Conservation (phyloP, 2,329 filamentous ascomycete genomes). For the Diaporthe aspalathi region DNA sequence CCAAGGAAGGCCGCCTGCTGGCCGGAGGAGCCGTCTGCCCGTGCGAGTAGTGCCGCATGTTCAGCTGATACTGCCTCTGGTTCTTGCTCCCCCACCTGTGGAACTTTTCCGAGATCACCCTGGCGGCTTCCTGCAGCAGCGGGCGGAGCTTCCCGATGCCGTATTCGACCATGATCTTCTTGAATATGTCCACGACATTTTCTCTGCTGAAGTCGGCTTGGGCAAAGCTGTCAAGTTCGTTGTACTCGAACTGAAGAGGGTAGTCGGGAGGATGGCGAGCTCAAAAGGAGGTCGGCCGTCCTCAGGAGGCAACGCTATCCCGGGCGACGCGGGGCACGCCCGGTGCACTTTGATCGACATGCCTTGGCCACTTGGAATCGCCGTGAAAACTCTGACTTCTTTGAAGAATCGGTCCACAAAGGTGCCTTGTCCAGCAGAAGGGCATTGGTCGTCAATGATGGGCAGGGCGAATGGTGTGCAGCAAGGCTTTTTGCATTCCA, state of each 20-base stretch:
- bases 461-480: background rate
- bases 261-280: slow-evolving; percentile 5
- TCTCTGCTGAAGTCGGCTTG: slow-evolving; percentile 17
- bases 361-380: background rate
- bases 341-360: slow-evolving; percentile 21
- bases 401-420: slow-evolving; percentile 23
- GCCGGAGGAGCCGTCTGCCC: background rate
- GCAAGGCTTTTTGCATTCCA: background rate
- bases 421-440: background rate
- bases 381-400: slow-evolving; percentile 34
- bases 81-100: background rate
- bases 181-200: background rate
- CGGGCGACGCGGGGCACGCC: background rate
- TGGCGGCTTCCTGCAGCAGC: slow-evolving; percentile 4
- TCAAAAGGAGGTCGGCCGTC: background rate
- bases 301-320: background rate
- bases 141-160: slow-evolving; percentile 17
- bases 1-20: background rate
- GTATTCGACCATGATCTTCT: slow-evolving; percentile 27
- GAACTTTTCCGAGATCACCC: background rate
- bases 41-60: background rate
- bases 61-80: background rate
- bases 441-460: background rate
- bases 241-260: slow-evolving; percentile 21
- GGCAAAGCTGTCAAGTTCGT: background rate